Percentiles rank a stretch among this genome's conserved stretches.
phyloP scores from a whole-genome alignment of 192 early-diverging fungal genomes.

The Coemansia sp. region DNA sequence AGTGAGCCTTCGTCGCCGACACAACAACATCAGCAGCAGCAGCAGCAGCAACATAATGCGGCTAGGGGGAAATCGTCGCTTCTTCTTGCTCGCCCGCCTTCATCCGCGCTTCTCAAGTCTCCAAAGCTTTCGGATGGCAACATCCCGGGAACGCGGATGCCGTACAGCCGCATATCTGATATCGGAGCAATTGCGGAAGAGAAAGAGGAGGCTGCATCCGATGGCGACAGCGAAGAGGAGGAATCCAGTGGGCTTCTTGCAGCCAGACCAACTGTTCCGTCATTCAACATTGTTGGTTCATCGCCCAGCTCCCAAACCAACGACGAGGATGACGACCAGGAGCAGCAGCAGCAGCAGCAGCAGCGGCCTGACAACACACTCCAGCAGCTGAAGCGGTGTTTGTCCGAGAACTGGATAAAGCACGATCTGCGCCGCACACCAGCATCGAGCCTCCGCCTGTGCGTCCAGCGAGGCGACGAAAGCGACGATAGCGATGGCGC shows the following conservation, averaged over 20 bases:
- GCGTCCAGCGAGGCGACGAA: neutral
- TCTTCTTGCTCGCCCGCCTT: neutral
- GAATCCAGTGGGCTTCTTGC: neutral
- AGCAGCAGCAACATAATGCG: too few relatives aligned
- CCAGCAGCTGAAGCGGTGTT: slow-evolving; percentile 17
- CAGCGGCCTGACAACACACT: slow-evolving; percentile 3
- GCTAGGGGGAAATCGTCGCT: neutral
- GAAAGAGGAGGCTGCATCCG: neutral
- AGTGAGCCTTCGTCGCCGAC: neutral
- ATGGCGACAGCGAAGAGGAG: neutral
- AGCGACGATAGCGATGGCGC: slow-evolving; percentile 2
- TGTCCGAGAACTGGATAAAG: slow-evolving; percentile 12
- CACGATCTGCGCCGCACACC: neutral
- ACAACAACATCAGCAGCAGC: too few relatives aligned
- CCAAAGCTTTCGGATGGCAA: slow-evolving; percentile 1
- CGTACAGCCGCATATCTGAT: slow-evolving; percentile 2
- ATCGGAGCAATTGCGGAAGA: neutral
- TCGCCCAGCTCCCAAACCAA: neutral
- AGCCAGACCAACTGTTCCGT: neutral
- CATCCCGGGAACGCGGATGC: slow-evolving; percentile 1
- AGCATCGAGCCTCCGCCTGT: neutral
- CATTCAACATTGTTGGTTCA: neutral
- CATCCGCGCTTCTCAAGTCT: neutral
- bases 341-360: slow-evolving; percentile 3
- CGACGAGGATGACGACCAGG: neutral